Base-by-base conservation (phyloP, 106 monocot species). In the Iris macrosiphon region DNA sequence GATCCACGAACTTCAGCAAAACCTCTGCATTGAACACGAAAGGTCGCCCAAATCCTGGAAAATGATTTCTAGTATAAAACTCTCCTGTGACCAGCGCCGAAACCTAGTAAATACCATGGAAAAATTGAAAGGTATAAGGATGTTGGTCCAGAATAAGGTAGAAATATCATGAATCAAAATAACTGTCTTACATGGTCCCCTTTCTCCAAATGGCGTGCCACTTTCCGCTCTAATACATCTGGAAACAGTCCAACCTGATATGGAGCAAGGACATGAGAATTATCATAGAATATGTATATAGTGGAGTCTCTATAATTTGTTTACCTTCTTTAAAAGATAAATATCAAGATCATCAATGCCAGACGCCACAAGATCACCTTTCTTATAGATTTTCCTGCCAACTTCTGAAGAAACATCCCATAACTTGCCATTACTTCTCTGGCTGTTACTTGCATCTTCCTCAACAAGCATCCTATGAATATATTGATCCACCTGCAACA, bases 191-290 rank as follows among this genome's bases (percentile, higher is more conserved):
- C 93, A 45, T 79, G 62, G 57, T 96, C 96, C 53, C 86, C 89
- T 68, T 73, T 86, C 56, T 90, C 75, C 39, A 96, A 61, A 70
- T 96, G 85, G 0, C 65, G 53, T 28, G 60, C 61, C 6, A 73
- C 80, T 72, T 90, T 90, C 13, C 77, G 70, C 72, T 96, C 96
- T 51, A 96, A 62, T 30, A 90, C 69, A 72, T 96, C 90, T 25
- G 96, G 96, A 83, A 96, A 96, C 40, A 96, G 49, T 18, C 96
- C 96, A 69, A 96, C 89, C 96, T 96, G 61, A 71, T 66, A 62
- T 21, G 53, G 55, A 73, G 37, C 11, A 60, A 55, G 21, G 25
- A 49, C 26, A 3, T 34, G 20, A 24, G 40, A 7, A 13, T 3
- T 1, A 41, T 41, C 8, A n/a, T 23, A 31, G 3, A 15, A 6